Evolutionary conservation across 805 yeast species (phyloP), one percentile per base, ranked within the genome.

Genomic region (Ogataea sp.): DNA sequence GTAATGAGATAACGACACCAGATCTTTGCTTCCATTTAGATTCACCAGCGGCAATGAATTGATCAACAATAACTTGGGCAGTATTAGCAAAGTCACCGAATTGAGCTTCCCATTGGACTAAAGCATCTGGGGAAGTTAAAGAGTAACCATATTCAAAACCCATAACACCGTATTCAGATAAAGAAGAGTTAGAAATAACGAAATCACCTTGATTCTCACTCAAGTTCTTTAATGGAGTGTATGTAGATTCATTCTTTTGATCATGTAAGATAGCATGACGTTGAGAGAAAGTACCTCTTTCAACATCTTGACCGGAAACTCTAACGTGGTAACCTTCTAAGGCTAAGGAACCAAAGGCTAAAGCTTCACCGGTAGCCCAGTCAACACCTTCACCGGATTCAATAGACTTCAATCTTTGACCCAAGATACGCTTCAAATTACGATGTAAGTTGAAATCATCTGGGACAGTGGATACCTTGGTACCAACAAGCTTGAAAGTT

Each of bases 1-100:
- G 99, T 66, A 93, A 75, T 3, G 97, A 86, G 52, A 93, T 68
- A 29, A 93, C 95, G 43, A 93, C 61, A 62, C 99, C 99, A 13
- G 96, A 86, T 69, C 99, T 84, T 75, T 93, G 98, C 63, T 86
- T 84, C 99, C 99, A 93, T 71, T 93, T 93, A 51, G 89, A 78
- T 71, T 93, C 99, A 63, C 95, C 98, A 60, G 89, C 86, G 34
- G 97, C 84, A 59, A 93, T 77, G 63, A 93, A 93, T 72, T 93
- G 98, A 65, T 93, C 99, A 53, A 86, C 75, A 53, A 93, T 84
- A 48, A 93, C 97, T 72, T 93, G 98, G 16, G 97, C 98, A 51
- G 97, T 93, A 75, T 93, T 93, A 57, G 98, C 99, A 58, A 93
- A 93, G 70, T 93, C 99, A 78, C 99, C 99, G 55, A 93, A 93